Evolutionary conservation across 2,329 filamentous ascomycete genomes (phyloP).

Genomic region (Hymenoscyphus salicellus): DNA sequence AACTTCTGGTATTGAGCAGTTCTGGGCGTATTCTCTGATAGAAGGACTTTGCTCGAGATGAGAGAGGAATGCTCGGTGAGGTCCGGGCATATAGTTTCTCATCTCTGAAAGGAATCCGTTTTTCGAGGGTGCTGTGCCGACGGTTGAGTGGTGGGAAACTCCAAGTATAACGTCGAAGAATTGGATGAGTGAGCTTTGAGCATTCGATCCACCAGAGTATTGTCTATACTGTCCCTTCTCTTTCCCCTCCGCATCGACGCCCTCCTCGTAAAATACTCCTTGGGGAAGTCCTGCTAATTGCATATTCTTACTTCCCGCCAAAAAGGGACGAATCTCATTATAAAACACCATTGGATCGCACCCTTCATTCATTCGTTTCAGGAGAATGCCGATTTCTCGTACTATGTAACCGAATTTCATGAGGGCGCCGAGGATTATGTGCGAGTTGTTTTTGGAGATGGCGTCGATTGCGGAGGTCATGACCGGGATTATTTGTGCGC

Average conservation of each 20-base stretch:
- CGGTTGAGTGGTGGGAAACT: constrained; percentile 63
- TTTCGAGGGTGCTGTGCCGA: constrained; percentile 27
- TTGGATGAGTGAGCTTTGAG: constrained; percentile 87
- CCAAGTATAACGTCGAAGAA: constrained; percentile 88
- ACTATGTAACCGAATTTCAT: constrained; percentile 64
- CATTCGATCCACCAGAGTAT: constrained; percentile 87
- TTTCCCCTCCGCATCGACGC: constrained; percentile 62
- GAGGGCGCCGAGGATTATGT: constrained; percentile 60
- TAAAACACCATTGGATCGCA: constrained; percentile 89
- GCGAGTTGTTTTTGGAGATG: constrained; percentile 58
- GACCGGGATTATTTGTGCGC: constrained; percentile 68
- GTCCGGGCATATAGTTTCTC: constrained; percentile 84
- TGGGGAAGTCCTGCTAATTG: constrained; percentile 74
- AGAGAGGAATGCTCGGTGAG: constrained; percentile 74
- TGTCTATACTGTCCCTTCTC: constrained; percentile 68
- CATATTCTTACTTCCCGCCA: constrained; percentile 94
- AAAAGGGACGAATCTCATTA: constrained; percentile 79
- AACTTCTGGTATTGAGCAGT: constrained; percentile 47
- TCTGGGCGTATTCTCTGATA: constrained; percentile 63
- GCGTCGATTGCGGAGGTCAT: constrained; percentile 76
- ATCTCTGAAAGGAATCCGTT: constrained; percentile 54
- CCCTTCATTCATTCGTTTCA: constrained; percentile 83
- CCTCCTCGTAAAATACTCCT: constrained; percentile 74
- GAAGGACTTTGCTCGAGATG: constrained; percentile 60
- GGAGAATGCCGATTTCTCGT: constrained; percentile 61